Conservation (phyloP, 192 early-diverging fungal species). For the Lobosporangium transversale region DNA sequence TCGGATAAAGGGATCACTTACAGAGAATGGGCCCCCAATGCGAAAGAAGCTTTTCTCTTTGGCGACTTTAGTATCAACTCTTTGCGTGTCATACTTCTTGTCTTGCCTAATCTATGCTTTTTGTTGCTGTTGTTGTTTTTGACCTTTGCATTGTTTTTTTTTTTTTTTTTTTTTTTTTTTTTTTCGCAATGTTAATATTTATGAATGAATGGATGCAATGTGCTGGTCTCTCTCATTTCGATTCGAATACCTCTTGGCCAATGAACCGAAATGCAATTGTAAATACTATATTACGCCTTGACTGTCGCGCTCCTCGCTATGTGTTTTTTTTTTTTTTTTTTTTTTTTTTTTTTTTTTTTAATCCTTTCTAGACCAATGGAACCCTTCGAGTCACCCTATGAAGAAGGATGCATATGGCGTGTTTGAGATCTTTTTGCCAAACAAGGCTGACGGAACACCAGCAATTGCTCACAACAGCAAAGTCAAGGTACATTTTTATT, state of each 20-base stretch:
- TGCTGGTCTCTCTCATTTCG: too few relatives aligned
- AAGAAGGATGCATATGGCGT: constrained; percentile 83
- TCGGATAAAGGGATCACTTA: constrained; percentile 76
- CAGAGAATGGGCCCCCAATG: constrained; percentile 97
- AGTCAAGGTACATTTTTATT: constrained; percentile 71
- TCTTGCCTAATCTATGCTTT: not conserved
- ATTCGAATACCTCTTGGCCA: too few relatives aligned
- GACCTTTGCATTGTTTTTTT: not conserved
- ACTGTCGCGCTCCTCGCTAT: not conserved
- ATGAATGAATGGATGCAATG: too few relatives aligned
- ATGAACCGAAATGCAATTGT: too few relatives aligned
- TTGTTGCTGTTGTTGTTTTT: not conserved
- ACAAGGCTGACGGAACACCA: constrained; percentile 65
- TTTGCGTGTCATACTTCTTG: constrained; percentile 1
- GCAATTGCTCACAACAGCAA: constrained; percentile 89
- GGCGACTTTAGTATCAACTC: constrained; percentile 87
- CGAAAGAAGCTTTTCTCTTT: constrained; percentile 77
- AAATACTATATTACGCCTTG: constrained; percentile 11
- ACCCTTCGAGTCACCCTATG: constrained; percentile 79
- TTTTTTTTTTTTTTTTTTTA: not conserved
- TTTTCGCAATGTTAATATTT: too few relatives aligned
- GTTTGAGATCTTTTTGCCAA: constrained; percentile 78
- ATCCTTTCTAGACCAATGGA: constrained; percentile 79
- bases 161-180: not conserved
- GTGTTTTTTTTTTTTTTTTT: constrained; percentile 7